Evolutionary conservation across 805 yeast genomes (phyloP).

Genomic region (Yamadazyma scolyti): DNA sequence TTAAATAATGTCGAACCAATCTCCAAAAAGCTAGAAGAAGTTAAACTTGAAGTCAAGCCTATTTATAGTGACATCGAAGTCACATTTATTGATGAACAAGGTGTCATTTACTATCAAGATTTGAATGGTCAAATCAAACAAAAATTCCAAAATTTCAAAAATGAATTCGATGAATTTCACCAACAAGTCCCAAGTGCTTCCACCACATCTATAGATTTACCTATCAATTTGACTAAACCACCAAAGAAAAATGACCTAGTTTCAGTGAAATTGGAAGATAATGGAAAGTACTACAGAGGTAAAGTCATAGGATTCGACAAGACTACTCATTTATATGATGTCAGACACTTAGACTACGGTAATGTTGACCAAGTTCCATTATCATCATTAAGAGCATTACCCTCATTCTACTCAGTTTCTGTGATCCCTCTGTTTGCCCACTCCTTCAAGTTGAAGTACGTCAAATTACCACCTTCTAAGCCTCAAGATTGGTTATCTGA

Average conservation of each 20-base stretch:
- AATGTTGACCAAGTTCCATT: slow-evolving; percentile 43
- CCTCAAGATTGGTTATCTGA: slow-evolving; percentile 54
- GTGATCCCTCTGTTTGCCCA: slow-evolving; percentile 52
- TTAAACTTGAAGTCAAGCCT: slow-evolving; percentile 23
- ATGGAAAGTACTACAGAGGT: slow-evolving; percentile 59
- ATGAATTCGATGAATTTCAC: slow-evolving; percentile 45
- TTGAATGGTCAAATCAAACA: slow-evolving; percentile 33
- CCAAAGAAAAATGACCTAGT: slow-evolving; percentile 58
- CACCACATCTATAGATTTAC: slow-evolving; percentile 32
- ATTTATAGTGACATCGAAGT: slow-evolving; percentile 51
- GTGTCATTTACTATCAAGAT: slow-evolving; percentile 45
- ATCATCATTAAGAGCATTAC: slow-evolving; percentile 48
- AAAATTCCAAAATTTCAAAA: slow-evolving; percentile 42
- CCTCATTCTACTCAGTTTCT: slow-evolving; percentile 42
- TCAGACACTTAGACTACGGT: slow-evolving; percentile 63
- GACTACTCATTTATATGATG: slow-evolving; percentile 39
- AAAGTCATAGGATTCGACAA: slow-evolving; percentile 46
- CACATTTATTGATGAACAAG: slow-evolving; percentile 44
- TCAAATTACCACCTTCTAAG: slow-evolving; percentile 54
- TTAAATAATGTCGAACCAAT: slow-evolving; percentile 37
- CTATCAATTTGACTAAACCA: slow-evolving; percentile 33
- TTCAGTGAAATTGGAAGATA: slow-evolving; percentile 49
- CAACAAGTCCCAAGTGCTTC: slow-evolving; percentile 33
- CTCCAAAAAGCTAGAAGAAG: slow-evolving; percentile 5
- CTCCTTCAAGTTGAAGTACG: slow-evolving; percentile 48